Evolutionary conservation across 2,329 filamentous ascomycete genomes (phyloP).

Genomic region (Metarhizium robertsii): DNA sequence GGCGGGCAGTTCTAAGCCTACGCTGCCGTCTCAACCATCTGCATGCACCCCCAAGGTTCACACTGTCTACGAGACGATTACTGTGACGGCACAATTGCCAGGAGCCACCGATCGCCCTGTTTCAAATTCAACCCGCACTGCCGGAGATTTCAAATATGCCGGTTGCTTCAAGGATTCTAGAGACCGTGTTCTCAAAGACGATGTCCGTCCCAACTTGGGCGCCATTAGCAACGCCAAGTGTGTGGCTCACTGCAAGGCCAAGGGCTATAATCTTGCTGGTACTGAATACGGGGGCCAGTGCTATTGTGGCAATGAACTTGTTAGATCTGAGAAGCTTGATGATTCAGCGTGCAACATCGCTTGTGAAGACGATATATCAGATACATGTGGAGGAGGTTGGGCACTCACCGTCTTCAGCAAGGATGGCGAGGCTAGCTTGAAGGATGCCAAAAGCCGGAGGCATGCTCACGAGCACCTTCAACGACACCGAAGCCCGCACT

Average conservation of each 20-base stretch:
- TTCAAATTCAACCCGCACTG: conserved; percentile 9
- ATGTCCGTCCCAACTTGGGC: conserved; percentile 31
- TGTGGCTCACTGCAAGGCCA: conserved; percentile 35
- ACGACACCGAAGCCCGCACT: conserved; percentile 22
- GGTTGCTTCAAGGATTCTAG: conserved; percentile 34
- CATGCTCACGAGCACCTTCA: conserved; percentile 27
- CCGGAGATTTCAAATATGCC: conserved; percentile 25
- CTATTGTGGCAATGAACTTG: conserved; percentile 35
- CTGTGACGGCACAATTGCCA: conserved; percentile 26
- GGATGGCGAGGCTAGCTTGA: conserved; percentile 21
- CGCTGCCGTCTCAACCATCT: conserved; percentile 10
- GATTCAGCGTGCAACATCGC: conserved; percentile 31
- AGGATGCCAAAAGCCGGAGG: conserved; percentile 21
- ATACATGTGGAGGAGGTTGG: conserved; percentile 42
- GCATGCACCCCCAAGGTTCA: conserved; percentile 19
- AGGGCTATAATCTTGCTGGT: conserved; percentile 35
- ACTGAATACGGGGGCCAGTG: conserved; percentile 44
- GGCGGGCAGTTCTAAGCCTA: conserved; percentile 8
- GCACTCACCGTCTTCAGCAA: conserved; percentile 35
- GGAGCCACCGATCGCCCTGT: conserved; percentile 8
- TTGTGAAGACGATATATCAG: conserved; percentile 37
- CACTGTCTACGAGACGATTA: conserved; percentile 37
- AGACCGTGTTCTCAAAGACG: conserved; percentile 28
- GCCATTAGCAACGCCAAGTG: conserved; percentile 35
- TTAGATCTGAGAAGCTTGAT: conserved; percentile 29